phyloP scores from a whole-genome alignment of 495 filamentous ascomycete species.

The Neurospora sp. region DNA sequence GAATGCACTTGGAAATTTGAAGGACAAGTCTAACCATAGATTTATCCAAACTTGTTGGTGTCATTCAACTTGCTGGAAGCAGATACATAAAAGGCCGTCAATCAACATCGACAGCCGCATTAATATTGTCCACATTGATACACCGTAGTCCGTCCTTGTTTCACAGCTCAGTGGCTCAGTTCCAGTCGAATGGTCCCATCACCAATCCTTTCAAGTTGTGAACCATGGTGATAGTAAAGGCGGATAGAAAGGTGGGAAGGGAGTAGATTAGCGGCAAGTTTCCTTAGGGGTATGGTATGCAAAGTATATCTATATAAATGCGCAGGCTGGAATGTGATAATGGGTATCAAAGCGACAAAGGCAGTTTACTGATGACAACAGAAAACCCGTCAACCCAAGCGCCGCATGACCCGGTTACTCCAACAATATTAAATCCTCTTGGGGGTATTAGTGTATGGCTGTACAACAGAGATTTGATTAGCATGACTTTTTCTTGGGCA shows the following conservation, averaged over 20 bases:
- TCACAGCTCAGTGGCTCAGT: background rate
- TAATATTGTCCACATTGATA: background rate
- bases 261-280: background rate
- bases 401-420: constrained; percentile 72
- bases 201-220: background rate
- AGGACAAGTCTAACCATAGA: background rate
- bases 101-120: background rate
- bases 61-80: background rate
- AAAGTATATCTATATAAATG: background rate
- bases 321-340: background rate
- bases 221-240: background rate
- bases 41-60: background rate
- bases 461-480: constrained; percentile 5
- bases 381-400: constrained; percentile 84
- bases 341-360: background rate
- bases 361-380: constrained; percentile 60
- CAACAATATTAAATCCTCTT: constrained; percentile 78
- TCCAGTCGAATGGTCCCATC: background rate
- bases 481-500: background rate
- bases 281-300: background rate
- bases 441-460: constrained; percentile 88
- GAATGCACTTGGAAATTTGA: background rate
- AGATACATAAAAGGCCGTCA: background rate
- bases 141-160: background rate
- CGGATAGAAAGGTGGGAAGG: background rate